Percentiles rank a stretch among this genome's conserved stretches.
Evolutionary conservation across 1,284 basidiomycete genomes (phyloP).

Genomic region (Takashimella koratensis): DNA sequence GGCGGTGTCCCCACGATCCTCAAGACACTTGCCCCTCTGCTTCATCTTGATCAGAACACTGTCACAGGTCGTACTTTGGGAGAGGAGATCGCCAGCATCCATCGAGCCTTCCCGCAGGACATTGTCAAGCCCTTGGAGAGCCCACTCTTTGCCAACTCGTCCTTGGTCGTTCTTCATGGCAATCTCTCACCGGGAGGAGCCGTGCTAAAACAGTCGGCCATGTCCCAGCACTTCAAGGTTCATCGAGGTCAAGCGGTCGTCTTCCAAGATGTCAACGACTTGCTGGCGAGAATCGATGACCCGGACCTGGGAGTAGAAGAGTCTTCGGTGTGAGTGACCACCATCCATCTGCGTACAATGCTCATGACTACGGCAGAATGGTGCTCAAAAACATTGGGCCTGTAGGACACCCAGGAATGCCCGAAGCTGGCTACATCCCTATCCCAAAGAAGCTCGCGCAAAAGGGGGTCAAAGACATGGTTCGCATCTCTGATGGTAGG

Average conservation of each 20-base stretch:
- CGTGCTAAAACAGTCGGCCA: slow-evolving; percentile 43
- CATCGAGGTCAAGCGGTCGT: slow-evolving; percentile 39
- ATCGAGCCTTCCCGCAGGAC: slow-evolving; percentile 25
- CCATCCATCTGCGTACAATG: background rate
- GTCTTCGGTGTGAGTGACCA: slow-evolving; percentile 21
- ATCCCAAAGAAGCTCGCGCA: slow-evolving; percentile 44
- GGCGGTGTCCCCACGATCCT: slow-evolving; percentile 49
- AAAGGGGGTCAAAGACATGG: slow-evolving; percentile 44
- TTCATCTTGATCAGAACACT: slow-evolving; percentile 40
- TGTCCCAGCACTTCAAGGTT: slow-evolving; percentile 20
- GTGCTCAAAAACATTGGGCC: slow-evolving; percentile 45
- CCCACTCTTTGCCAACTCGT: slow-evolving; percentile 29
- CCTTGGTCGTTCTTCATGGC: slow-evolving; percentile 40
- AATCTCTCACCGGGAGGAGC: slow-evolving; percentile 43
- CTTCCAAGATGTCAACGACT: slow-evolving; percentile 33
- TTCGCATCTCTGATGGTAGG: slow-evolving; percentile 43
- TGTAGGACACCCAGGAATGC: slow-evolving; percentile 46
- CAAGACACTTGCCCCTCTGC: slow-evolving; percentile 21
- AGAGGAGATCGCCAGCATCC: slow-evolving; percentile 31
- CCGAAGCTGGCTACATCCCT: slow-evolving; percentile 45
- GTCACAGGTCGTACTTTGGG: slow-evolving; percentile 45
- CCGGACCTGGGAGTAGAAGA: slow-evolving; percentile 30
- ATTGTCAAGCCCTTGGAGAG: slow-evolving; percentile 36
- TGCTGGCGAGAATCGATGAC: slow-evolving; percentile 38
- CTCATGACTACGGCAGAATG: slow-evolving; percentile 17